Conservation (phyloP, 805 yeast genomes). For the Sugiyamaella americana region DNA sequence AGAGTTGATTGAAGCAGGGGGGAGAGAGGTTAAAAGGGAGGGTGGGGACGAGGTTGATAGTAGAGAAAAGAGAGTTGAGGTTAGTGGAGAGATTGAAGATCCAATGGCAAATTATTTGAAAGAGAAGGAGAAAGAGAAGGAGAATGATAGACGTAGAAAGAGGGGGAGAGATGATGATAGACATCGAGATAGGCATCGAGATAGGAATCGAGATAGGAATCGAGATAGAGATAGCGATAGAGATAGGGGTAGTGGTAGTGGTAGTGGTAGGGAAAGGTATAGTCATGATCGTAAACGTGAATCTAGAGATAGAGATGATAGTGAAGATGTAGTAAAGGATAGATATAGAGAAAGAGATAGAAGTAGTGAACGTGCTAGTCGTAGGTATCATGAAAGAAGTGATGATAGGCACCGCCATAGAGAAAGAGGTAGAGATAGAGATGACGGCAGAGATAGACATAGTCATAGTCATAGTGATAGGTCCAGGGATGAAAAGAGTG, state of each 20-base stretch:
- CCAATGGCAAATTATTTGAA: constrained; percentile 14
- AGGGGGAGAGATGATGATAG: neutral
- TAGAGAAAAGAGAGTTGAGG: neutral
- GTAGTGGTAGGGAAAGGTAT: neutral
- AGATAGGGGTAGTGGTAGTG: neutral
- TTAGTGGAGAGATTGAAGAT: constrained; percentile 10
- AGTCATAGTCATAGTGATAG: neutral
- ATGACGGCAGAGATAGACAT: neutral
- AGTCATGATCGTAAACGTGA: too few relatives aligned
- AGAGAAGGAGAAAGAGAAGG: neutral
- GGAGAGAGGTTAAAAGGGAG: neutral
- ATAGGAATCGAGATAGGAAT: constrained; percentile 5
- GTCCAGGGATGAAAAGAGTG: neutral
- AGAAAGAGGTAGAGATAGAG: constrained; percentile 6
- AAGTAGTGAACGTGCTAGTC: neutral
- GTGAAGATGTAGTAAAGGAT: constrained; percentile 14
- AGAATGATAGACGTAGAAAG: neutral
- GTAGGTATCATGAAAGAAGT: neutral
- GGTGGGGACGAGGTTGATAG: neutral
- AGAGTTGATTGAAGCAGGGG: neutral
- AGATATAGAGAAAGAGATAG: constrained; percentile 2
- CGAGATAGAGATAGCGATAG: constrained; percentile 3
- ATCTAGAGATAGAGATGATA: constrained; percentile 7
- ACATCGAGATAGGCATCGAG: constrained; percentile 1
- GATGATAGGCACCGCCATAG: constrained; percentile 2